A percentile compares a stretch with the other conserved stretches of the same genome.
Evolutionary conservation across 352 stramenopile species (phyloP).

Genomic region (Globisporangium irregulare): DNA sequence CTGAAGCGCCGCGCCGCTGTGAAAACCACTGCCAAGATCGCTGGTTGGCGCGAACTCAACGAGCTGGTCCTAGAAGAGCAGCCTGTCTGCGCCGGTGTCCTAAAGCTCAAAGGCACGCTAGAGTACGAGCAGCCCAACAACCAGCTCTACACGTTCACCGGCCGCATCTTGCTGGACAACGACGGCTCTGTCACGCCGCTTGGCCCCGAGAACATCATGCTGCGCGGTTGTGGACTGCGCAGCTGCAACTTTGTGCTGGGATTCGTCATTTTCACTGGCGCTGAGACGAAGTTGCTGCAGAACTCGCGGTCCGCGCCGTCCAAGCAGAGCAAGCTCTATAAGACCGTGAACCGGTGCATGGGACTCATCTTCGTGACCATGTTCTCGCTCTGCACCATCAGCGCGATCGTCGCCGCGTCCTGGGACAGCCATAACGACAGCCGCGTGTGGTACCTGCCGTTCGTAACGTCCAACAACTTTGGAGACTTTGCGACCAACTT

Average conservation of each 20-base stretch:
- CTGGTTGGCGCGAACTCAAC: slow-evolving; percentile 58
- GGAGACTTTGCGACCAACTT: slow-evolving; percentile 74
- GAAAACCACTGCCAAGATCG: slow-evolving; percentile 41
- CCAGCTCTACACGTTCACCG: slow-evolving; percentile 68
- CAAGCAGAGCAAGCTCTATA: slow-evolving; percentile 73
- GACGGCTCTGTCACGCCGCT: slow-evolving; percentile 32
- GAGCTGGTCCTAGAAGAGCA: slow-evolving; percentile 37
- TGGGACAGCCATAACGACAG: slow-evolving; percentile 38
- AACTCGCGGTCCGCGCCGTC: slow-evolving; percentile 59
- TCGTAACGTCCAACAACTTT: slow-evolving; percentile 23
- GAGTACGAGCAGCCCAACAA: slow-evolving; percentile 82
- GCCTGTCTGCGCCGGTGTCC: slow-evolving; percentile 8
- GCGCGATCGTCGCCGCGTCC: slow-evolving; percentile 47
- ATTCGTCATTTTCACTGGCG: slow-evolving; percentile 89
- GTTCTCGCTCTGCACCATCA: slow-evolving; percentile 54
- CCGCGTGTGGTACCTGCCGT: slow-evolving; percentile 47
- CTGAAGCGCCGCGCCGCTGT: slow-evolving; percentile 80
- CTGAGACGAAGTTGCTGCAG: slow-evolving; percentile 87
- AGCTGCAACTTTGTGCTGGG: slow-evolving; percentile 53
- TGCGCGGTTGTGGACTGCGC: slow-evolving; percentile 74
- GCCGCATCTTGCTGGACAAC: slow-evolving; percentile 40
- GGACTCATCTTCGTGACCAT: slow-evolving; percentile 66
- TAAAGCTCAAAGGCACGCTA: slow-evolving; percentile 35
- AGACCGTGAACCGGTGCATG: slow-evolving; percentile 67
- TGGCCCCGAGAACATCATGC: slow-evolving; percentile 72